phyloP scores from a whole-genome alignment of 1,284 basidiomycete species.

The Meripilus lineatus region DNA sequence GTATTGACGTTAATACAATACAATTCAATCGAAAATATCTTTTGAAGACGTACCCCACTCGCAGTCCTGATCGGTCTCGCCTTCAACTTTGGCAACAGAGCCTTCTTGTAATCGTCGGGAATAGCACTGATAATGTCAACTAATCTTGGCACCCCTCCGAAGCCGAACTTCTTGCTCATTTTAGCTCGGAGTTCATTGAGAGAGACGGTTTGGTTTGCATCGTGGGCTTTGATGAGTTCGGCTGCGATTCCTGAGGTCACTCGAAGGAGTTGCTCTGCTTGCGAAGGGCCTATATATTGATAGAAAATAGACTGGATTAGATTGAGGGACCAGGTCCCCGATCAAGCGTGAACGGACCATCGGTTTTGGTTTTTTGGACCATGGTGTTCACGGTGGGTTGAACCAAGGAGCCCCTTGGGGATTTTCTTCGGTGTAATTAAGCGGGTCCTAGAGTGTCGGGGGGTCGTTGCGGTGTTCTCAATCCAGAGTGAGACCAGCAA shows the following conservation, averaged over 20 bases:
- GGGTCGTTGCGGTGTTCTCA: no score
- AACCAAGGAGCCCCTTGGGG: no score
- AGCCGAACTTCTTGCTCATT: constrained; percentile 87
- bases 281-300: constrained; percentile 62
- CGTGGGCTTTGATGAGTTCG: constrained; percentile 88
- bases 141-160: constrained; percentile 84
- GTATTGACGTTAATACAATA: no score
- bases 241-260: constrained; percentile 94
- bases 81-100: constrained; percentile 84
- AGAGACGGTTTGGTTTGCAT: constrained; percentile 72
- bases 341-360: constrained; percentile 35
- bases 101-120: constrained; percentile 94
- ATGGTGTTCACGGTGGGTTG: no score
- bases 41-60: constrained; percentile 69
- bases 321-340: no score
- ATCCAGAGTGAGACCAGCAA: no score
- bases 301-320: not conserved
- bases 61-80: constrained; percentile 98
- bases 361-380: constrained; percentile 45
- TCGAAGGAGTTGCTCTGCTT: constrained; percentile 87
- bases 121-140: constrained; percentile 99
- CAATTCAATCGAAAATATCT: constrained; percentile 3
- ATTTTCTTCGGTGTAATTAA: no score
- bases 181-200: constrained; percentile 85
- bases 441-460: no score